Evolutionary conservation across 371 early-diverging fungal species (phyloP).

Genomic region (Apophysomyces trapeziformis): DNA sequence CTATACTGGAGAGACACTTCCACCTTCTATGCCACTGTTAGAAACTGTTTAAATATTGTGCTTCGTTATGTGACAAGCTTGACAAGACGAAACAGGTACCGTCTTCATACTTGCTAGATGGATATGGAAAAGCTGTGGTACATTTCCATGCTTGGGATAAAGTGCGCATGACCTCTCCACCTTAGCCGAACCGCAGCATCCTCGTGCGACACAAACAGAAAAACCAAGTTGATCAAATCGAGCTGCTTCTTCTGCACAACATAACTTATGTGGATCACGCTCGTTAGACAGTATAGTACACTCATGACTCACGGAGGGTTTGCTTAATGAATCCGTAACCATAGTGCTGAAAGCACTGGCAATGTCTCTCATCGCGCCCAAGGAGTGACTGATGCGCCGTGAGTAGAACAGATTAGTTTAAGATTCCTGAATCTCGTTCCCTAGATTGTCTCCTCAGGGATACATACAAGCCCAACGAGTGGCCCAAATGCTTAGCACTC

Average conservation of each 20-base stretch:
- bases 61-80: too few relatives aligned
- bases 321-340: too few relatives aligned
- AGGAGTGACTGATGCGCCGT: constrained; percentile 14
- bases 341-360: constrained; percentile 15
- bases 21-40: too few relatives aligned
- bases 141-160: too few relatives aligned
- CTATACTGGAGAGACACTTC: too few relatives aligned
- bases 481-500: not conserved
- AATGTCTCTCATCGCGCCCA: not conserved
- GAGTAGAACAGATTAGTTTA: not conserved
- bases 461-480: not conserved
- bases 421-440: not conserved
- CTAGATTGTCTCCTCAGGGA: constrained; percentile 2
- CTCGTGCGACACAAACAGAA: not conserved
- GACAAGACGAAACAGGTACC: too few relatives aligned
- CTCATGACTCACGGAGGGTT: not conserved
- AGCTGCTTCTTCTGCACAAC: not conserved
- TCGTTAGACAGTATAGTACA: not conserved
- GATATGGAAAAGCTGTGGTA: too few relatives aligned
- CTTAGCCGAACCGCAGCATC: too few relatives aligned
- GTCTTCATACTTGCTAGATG: too few relatives aligned
- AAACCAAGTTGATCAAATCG: not conserved
- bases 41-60: too few relatives aligned
- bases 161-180: too few relatives aligned
- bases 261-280: not conserved